Evolutionary conservation across 441 rosid species (phyloP).

Genomic region (Euphorbia corollata): DNA sequence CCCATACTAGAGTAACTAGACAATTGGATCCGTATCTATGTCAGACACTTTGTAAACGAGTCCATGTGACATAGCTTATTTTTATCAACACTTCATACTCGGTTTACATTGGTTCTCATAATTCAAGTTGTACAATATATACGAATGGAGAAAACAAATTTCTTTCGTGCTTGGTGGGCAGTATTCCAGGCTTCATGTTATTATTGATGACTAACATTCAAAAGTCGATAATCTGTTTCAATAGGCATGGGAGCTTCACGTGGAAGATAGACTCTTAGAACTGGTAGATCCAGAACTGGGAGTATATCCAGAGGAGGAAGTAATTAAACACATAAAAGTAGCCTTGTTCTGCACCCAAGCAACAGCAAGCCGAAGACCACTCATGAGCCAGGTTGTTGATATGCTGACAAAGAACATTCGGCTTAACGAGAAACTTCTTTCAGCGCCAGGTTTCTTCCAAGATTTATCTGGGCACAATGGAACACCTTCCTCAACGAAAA

Average conservation of each 20-base stretch:
- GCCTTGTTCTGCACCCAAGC: constrained; percentile 71
- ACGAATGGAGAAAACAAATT: background rate
- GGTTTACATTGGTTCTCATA: background rate
- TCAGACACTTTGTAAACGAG: no score
- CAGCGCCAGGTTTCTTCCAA: constrained; percentile 54
- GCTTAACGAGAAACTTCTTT: constrained; percentile 46
- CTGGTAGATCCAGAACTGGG: constrained; percentile 49
- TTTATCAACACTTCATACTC: background rate
- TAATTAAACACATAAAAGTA: constrained; percentile 46
- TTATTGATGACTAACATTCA: background rate
- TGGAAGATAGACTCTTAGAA: constrained; percentile 43
- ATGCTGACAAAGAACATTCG: constrained; percentile 47
- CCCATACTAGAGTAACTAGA: no score
- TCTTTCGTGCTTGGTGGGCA: no score
- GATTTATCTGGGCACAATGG: constrained; percentile 17
- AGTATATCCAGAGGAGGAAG: constrained; percentile 43
- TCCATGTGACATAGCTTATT: no score
- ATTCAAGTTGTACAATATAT: background rate
- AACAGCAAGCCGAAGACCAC: constrained; percentile 43
- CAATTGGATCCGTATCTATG: no score
- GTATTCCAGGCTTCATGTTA: no score
- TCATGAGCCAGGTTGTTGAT: constrained; percentile 54
- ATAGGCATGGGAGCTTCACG: constrained; percentile 57
- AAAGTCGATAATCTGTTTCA: constrained; percentile 7
- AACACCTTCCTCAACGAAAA: constrained; percentile 28